Evolutionary conservation across 2,329 filamentous ascomycete species (phyloP).

Genomic region (Stagonosporopsis cucurbitacearum): DNA sequence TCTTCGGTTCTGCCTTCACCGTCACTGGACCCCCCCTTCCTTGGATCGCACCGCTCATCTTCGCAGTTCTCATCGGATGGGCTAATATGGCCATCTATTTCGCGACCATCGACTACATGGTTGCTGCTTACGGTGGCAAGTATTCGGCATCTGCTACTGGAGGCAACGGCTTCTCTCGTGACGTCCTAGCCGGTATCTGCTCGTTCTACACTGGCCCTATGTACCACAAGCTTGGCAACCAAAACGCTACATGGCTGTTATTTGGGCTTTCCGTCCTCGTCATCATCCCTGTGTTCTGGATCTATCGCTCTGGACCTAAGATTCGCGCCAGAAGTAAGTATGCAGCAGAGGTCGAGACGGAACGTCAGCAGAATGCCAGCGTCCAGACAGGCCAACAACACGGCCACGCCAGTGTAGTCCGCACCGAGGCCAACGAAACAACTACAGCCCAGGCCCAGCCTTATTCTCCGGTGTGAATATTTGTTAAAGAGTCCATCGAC

Average conservation of each 20-base stretch:
- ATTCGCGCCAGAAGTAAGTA: slow-evolving; percentile 53
- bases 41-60: slow-evolving; percentile 65
- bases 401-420: not conserved
- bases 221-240: slow-evolving; percentile 37
- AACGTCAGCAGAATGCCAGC: slow-evolving; percentile 26
- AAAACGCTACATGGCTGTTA: slow-evolving; percentile 51
- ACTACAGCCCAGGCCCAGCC: not conserved
- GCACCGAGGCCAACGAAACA: not conserved
- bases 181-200: slow-evolving; percentile 75
- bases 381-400: not conserved
- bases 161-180: slow-evolving; percentile 76
- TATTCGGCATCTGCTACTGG: slow-evolving; percentile 79
- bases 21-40: slow-evolving; percentile 65
- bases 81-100: slow-evolving; percentile 76
- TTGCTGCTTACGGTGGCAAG: slow-evolving; percentile 70
- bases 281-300: slow-evolving; percentile 60
- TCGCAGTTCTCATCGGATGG: slow-evolving; percentile 63
- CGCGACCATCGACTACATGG: slow-evolving; percentile 80
- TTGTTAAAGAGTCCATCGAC: not conserved
- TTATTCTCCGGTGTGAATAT: not conserved
- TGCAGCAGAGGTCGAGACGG: slow-evolving; percentile 30
- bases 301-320: slow-evolving; percentile 62
- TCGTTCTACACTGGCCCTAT: slow-evolving; percentile 60
- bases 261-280: slow-evolving; percentile 58
- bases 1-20: slow-evolving; percentile 71